Evolutionary conservation across 495 filamentous ascomycete genomes (phyloP), one percentile per base, ranked within the genome.

Genomic region (Glutinoglossum americanum): DNA sequence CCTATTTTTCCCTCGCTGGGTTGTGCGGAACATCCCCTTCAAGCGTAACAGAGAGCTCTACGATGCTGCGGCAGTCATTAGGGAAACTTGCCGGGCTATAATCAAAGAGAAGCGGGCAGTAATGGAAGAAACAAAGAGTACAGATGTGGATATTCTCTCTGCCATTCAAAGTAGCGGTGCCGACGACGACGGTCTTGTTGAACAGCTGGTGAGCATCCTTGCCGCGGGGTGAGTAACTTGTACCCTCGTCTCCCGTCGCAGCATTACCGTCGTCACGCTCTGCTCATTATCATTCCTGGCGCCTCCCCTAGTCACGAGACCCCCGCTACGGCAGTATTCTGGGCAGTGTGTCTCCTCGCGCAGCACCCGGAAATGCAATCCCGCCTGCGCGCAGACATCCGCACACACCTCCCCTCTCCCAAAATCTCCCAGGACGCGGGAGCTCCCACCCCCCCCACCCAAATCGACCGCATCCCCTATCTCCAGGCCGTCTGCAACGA

Each of bases 201-300:
- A 95, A 65, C 89, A 96, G 65, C 76, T 92, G 66, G 94, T 95
- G 88, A 96, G 89, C 1, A 95, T 96, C 72, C 80, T 95, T 2
- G 84, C 82, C 0, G 89, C 90, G 0, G 90, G 90, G 19, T 53
- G n/a, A 53, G 49, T 45, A 3, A 11, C 4, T 23, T 45, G 5
- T n/a, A 23, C n/a, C n/a, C 41, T 33, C 30, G 30, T 4, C 30
- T 33, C 9, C 30, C 30, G 30, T 33, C 9, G 9, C 30, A 33
- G 30, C 9, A 9, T 33, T 33, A 9, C 30, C 4, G 30, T 9
- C 30, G 9, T 33, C 9, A 33, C 30, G 30, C 30, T 33, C 9
- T 33, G n/a, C n/a, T 33, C 3, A 3, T 33, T 9, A 33, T 9
- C 30, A 9, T 33, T 9, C 30, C 9, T 3, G 30, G 4, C 30